A percentile compares a stretch with the other conserved stretches of the same genome.
phyloP scores from a whole-genome alignment of 2,329 filamentous ascomycete species.

The Fusarium sp. region DNA sequence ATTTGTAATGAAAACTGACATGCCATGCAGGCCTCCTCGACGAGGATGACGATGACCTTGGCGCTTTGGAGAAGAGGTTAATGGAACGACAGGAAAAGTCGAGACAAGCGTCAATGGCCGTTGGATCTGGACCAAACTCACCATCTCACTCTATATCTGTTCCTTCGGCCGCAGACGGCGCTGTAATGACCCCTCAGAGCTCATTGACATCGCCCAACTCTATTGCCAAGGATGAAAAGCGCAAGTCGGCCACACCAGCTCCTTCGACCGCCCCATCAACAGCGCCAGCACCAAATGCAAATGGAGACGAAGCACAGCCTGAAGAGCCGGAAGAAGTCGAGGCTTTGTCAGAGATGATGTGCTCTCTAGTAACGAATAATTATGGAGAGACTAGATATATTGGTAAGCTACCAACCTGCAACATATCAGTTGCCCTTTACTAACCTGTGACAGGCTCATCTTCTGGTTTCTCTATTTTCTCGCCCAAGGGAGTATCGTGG shows the following conservation, averaged over 20 bases:
- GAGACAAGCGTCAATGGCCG: slow-evolving; percentile 60
- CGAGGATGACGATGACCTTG: slow-evolving; percentile 89
- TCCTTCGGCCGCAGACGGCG: slow-evolving; percentile 52
- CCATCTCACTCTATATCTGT: slow-evolving; percentile 60
- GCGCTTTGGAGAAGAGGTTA: slow-evolving; percentile 83
- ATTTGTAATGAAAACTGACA: slow-evolving; percentile 15
- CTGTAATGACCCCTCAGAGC: slow-evolving; percentile 62
- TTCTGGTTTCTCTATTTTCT: slow-evolving; percentile 98
- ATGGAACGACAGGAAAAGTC: slow-evolving; percentile 66
- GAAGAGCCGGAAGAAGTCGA: slow-evolving; percentile 74
- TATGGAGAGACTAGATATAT: slow-evolving; percentile 96
- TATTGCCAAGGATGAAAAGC: slow-evolving; percentile 52
- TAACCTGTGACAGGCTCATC: slow-evolving; percentile 77
- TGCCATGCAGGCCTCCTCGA: slow-evolving; percentile 73
- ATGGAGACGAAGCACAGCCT: slow-evolving; percentile 42
- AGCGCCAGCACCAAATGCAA: slow-evolving; percentile 8
- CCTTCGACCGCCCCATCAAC: slow-evolving; percentile 16
- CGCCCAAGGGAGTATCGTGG: slow-evolving; percentile 97
- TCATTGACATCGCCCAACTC: slow-evolving; percentile 64
- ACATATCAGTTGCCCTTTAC: background rate
- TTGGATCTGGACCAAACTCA: slow-evolving; percentile 62
- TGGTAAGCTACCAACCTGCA: slow-evolving; percentile 63
- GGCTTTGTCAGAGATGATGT: slow-evolving; percentile 97
- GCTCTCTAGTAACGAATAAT: slow-evolving; percentile 94
- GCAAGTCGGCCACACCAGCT: slow-evolving; percentile 44